A percentile compares a stretch with the other conserved stretches of the same genome.
These are phyloP conservation scores for Calonectria pseudoturangicola DNA, from an alignment of 2,329 filamentous ascomycete genomes.

Conservation along the genomic window DNA sequence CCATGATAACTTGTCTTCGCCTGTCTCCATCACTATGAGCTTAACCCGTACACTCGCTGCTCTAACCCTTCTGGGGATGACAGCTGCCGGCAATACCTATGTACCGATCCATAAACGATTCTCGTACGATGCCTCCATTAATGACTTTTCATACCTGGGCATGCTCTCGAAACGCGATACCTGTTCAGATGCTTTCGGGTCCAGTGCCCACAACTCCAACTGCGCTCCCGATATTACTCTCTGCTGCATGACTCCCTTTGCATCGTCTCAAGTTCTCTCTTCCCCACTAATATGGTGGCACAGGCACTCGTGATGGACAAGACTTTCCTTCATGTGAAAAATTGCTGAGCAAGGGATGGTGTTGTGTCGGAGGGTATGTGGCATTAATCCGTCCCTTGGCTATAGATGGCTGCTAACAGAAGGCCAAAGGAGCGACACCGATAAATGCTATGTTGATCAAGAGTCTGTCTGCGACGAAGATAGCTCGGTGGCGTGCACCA, in stretches of 20 bases:
- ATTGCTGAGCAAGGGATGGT: constrained; percentile 45
- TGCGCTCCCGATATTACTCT: constrained; percentile 42
- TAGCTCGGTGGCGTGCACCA: constrained; percentile 38
- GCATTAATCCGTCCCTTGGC: no score
- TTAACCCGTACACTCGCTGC: neutral
- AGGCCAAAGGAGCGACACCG: constrained; percentile 31
- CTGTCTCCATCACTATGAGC: constrained; percentile 17
- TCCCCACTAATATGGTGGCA: neutral
- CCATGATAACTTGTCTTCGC: neutral
- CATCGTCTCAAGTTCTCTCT: no score
- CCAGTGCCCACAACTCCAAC: constrained; percentile 39
- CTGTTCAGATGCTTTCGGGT: constrained; percentile 45
- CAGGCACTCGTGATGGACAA: constrained; percentile 37
- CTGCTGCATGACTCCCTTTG: constrained; percentile 38
- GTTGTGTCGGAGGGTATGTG: constrained; percentile 44
- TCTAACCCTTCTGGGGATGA: constrained; percentile 27
- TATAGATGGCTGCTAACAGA: constrained; percentile 6
- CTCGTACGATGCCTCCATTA: constrained; percentile 32
- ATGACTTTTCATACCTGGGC: constrained; percentile 41
- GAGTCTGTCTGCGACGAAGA: constrained; percentile 41
- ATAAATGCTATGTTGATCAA: constrained; percentile 45
- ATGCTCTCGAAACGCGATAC: constrained; percentile 45
- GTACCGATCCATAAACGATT: constrained; percentile 40
- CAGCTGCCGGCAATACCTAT: constrained; percentile 29
- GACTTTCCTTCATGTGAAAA: constrained; percentile 43